phyloP scores from a whole-genome alignment of 2,329 filamentous ascomycete species.

The Knoxdaviesia capensis region DNA sequence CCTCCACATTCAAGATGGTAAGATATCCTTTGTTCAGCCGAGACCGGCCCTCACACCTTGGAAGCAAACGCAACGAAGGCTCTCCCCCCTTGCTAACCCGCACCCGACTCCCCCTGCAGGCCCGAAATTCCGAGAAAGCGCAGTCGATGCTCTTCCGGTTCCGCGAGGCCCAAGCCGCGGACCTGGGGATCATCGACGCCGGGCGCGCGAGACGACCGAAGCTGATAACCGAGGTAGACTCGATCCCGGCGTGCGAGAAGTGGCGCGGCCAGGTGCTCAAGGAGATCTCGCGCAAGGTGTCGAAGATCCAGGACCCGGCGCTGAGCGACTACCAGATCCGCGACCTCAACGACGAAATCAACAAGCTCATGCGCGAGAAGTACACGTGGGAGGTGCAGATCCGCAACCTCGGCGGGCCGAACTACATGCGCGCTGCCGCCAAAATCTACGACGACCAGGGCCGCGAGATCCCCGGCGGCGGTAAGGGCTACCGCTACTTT shows the following conservation, averaged over 20 bases:
- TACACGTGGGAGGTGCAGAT: conserved; percentile 99
- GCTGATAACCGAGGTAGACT: conserved; percentile 68
- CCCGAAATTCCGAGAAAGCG: conserved; percentile 94
- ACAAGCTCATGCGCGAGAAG: conserved; percentile 97
- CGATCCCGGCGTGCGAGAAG: conserved; percentile 79
- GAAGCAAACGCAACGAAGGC: too few species aligned
- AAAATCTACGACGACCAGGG: conserved; percentile 58
- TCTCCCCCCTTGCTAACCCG: not conserved
- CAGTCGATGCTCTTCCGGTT: conserved; percentile 99
- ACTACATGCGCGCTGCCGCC: conserved; percentile 67
- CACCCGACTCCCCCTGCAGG: conserved; percentile 25
- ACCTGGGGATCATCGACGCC: conserved; percentile 88
- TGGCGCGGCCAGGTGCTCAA: conserved; percentile 97
- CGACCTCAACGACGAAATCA: conserved; percentile 97
- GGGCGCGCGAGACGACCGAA: conserved; percentile 79
- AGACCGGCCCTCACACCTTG: too few species aligned
- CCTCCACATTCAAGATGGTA: conserved; percentile 3
- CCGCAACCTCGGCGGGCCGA: conserved; percentile 83
- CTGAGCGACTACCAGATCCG: conserved; percentile 95
- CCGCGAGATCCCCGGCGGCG: conserved; percentile 50
- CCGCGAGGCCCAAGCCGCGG: conserved; percentile 87
- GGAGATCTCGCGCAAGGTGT: conserved; percentile 91
- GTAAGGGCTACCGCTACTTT: conserved; percentile 89
- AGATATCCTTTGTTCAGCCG: not conserved
- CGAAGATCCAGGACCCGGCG: conserved; percentile 77